These are phyloP conservation scores for Zygosaccharomyces pseudobailii DNA, from an alignment of 1,139 yeast genomes.

Conservation along the genomic window DNA sequence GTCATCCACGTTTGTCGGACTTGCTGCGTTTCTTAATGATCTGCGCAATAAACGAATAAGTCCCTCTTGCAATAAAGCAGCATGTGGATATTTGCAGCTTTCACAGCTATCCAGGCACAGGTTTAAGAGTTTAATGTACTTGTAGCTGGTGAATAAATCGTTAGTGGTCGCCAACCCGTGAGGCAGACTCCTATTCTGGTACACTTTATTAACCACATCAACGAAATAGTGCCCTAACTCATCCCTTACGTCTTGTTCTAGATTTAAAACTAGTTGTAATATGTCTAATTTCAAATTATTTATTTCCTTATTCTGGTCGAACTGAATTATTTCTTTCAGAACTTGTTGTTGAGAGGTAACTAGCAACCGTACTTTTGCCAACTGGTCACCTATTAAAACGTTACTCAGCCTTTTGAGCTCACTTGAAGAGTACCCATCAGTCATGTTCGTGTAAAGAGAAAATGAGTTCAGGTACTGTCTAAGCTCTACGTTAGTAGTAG, in stretches of 20 bases:
- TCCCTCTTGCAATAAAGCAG: constrained; percentile 9
- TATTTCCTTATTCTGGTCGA: constrained; percentile 5
- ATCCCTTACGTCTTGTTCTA: constrained; percentile 20
- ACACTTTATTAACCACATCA: constrained; percentile 13
- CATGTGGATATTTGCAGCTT: constrained; percentile 10
- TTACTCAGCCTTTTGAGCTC: constrained; percentile 12
- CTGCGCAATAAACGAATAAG: constrained; percentile 4
- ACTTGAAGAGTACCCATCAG: background rate
- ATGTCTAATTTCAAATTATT: constrained; percentile 23
- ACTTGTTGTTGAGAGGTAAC: constrained; percentile 11
- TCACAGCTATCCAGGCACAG: constrained; percentile 18
- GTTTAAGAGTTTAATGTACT: constrained; percentile 21
- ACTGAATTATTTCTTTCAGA: constrained; percentile 13
- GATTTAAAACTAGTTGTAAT: constrained; percentile 19
- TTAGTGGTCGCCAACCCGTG: constrained; percentile 13
- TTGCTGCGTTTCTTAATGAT: background rate
- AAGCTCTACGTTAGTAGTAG: constrained; percentile 3
- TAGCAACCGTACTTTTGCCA: constrained; percentile 18
- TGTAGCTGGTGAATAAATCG: constrained; percentile 13
- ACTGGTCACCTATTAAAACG: constrained; percentile 23
- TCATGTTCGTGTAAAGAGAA: background rate
- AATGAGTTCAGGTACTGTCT: background rate
- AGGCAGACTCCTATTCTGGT: constrained; percentile 11
- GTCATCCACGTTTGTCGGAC: constrained; percentile 2
- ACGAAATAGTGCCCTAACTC: constrained; percentile 17